Base-by-base conservation (phyloP, 768 basidiomycete genomes). In the Lentinula edodes region DNA sequence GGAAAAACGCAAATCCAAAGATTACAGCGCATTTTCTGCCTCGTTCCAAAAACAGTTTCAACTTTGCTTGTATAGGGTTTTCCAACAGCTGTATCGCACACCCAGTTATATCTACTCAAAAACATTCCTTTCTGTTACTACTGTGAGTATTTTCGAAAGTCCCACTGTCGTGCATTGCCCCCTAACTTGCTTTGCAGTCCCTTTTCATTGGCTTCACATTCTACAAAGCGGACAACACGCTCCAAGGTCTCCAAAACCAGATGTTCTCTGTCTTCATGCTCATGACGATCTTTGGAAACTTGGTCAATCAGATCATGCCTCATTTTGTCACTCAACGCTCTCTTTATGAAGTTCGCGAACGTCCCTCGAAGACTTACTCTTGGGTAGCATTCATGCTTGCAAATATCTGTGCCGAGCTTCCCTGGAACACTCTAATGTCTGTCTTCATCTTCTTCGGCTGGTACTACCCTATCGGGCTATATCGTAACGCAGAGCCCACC, bases 391-490 rank as follows among this genome's bases (percentile, higher is more conserved):
- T 71, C 63, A 69, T 74, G 66, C 35, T 74, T 28, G 69, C 71
- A 34, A 73, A 75, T 56, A 73, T 78, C 56, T 53, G 71, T 28
- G 72, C 70, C 35, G 72, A 73, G 52, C 38, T 71, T 5, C 72
- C 71, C n/a, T 71, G 70, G 65, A 68, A 71, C 39, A 54, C 67
- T 9, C 46, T 66, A 56, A 62, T 64, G 15, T 66, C 70, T 6
- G 68, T 68, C 18, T 2, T 75, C n/a, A 68, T 68, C 59, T 77
- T 70, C 67, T 60, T 72, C 41, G 70, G 69, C 62, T 77, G 74
- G 74, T 75, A 73, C 64, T 75, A 69, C 61, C 71, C 73, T 6
- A 71, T 75, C 52, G 73, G 73, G n/a, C 65, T 78, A 18, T 75
- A 78, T 67, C 64, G 68, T n/a, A 79, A 79, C 64, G 77, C 77